Base-by-base conservation (phyloP, 2,329 filamentous ascomycete species). In the Dactylonectria macrodidyma region DNA sequence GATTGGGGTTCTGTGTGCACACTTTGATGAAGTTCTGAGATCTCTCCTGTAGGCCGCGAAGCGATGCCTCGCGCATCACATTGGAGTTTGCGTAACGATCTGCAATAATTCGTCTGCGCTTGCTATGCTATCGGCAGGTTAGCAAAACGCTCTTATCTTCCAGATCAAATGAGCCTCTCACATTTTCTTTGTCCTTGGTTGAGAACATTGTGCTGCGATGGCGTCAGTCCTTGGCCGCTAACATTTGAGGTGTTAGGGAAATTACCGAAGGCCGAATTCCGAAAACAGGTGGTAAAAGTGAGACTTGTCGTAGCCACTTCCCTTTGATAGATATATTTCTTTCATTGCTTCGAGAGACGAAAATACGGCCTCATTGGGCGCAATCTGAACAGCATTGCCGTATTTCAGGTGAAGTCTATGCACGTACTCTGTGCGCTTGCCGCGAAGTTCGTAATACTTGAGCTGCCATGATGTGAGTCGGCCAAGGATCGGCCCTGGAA, bases 41-140 rank as follows among this genome's bases (percentile, higher is more conserved):
- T n/a, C 67, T 59, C 14, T 72, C 52, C n/a, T 66, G 38, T 10
- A 72, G 59, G 1, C 67, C 70, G 3, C 50, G 38, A 1, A 72
- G 12, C 12, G 67, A 63, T 3, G 26, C 59, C 11, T 69, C 62
- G 12, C 67, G 59, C 26, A 62, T 51, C 14, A 72, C 36, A 5
- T 72, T 72, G 1, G 71, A 62, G 24, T 72, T 72, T 5, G 71
- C 64, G 4, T 72, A 72, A 30, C 70, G 70, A 19, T 72, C 71
- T 22, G 71, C 70, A 3, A 72, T 61, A 3, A 68, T 38, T 6
- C 67, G 52, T 44, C 67, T 62, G 7, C 65, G 57, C 19, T 70
- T 65, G 5, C 69, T 68, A 19, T 72, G 71, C 71, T 72, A 16
- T 10, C 6, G 8, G 2, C 2, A 1, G 3, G 3, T 71, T 16